A percentile compares a stretch with the other conserved stretches of the same genome.
These are phyloP conservation scores for Tuctoria greenei DNA, from an alignment of 176 grass and related monocot genomes.

Conservation along the genomic window DNA sequence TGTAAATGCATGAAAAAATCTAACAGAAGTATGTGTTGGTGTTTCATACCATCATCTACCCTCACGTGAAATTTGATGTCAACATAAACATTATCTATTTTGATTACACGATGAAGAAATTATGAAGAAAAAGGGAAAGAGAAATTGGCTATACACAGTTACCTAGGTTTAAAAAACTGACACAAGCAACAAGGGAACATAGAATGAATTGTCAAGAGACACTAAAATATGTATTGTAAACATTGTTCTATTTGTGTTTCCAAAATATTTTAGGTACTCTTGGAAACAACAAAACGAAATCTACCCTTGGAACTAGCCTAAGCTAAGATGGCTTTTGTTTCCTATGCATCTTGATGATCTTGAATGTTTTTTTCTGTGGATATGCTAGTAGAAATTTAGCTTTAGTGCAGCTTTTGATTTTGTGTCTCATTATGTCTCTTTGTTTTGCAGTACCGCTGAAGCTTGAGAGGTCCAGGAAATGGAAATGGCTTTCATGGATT, in stretches of 20 bases:
- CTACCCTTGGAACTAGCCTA: background rate
- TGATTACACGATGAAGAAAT: too few species aligned
- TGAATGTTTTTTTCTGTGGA: background rate
- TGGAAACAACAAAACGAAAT: too few species aligned
- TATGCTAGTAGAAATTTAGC: background rate
- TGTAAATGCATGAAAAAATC: background rate
- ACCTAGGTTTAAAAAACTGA: too few species aligned
- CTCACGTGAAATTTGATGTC: background rate
- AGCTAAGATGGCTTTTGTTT: background rate
- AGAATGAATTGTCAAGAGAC: too few species aligned
- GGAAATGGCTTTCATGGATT: background rate
- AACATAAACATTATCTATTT: background rate
- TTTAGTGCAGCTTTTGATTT: background rate
- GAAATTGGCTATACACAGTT: background rate
- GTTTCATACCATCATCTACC: background rate
- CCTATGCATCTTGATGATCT: background rate
- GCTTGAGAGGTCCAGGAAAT: background rate
- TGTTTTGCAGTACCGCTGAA: background rate
- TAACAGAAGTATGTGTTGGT: background rate
- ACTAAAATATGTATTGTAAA: too few species aligned
- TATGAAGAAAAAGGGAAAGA: too few species aligned
- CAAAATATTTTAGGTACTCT: too few species aligned
- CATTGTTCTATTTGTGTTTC: too few species aligned
- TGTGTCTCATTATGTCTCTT: background rate
- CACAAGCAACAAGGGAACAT: too few species aligned